Percentiles rank a stretch among this genome's conserved stretches.
Conservation (phyloP, 225 moss, liverwort and hornwort species). For the Pleurozium schreberi region DNA sequence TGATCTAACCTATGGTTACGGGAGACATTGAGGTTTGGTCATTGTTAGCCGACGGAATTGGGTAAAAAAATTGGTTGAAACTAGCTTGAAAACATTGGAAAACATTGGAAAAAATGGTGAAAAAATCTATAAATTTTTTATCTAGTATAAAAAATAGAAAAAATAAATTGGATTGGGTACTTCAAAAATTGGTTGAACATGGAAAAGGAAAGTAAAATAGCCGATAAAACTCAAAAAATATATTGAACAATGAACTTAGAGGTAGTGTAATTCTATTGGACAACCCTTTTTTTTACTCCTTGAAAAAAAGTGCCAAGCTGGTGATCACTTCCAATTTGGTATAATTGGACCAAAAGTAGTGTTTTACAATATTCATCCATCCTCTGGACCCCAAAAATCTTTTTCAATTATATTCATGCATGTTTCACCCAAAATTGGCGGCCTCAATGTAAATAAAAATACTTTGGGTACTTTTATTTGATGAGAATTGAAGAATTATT, state of each 20-base stretch:
- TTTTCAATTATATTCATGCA: neutral
- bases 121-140: neutral
- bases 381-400: accelerated
- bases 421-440: accelerated
- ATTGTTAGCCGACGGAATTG: no score
- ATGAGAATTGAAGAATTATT: neutral
- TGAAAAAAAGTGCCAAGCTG: neutral
- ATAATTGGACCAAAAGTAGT: neutral
- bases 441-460: no score
- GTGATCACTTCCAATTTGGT: accelerated
- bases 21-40: no score
- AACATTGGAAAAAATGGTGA: no score
- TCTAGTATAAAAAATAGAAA: neutral
- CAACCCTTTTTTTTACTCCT: neutral
- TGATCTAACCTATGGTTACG: no score
- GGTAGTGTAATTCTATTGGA: neutral
- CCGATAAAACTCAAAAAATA: no score
- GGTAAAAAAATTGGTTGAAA: no score
- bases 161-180: accelerated
- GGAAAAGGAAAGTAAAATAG: neutral
- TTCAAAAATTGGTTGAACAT: accelerated
- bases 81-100: no score
- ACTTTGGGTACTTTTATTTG: neutral
- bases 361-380: neutral
- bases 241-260: accelerated